Evolutionary conservation across 2,329 filamentous ascomycete species (phyloP).

Genomic region (Epichloe typhina): DNA sequence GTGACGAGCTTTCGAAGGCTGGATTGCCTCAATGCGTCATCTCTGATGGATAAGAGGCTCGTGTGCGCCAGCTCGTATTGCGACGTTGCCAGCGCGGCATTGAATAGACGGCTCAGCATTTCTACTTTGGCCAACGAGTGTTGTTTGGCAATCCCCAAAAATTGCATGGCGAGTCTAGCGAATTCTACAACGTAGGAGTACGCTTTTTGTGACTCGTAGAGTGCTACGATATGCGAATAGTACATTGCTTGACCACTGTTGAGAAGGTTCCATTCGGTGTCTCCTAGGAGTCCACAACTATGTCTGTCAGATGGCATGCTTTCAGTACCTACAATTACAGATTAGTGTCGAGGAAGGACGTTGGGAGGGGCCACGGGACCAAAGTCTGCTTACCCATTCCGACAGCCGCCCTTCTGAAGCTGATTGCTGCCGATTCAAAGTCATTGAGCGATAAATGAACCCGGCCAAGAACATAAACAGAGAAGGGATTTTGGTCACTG

Average conservation of each 20-base stretch:
- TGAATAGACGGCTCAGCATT: constrained; percentile 73
- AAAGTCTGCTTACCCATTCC: constrained; percentile 54
- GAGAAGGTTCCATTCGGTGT: constrained; percentile 56
- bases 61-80: constrained; percentile 76
- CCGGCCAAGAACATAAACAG: constrained; percentile 74
- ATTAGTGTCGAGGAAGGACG: not conserved
- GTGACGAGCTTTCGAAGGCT: constrained; percentile 58
- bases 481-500: constrained; percentile 45
- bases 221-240: constrained; percentile 69
- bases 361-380: not conserved
- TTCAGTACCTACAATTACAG: constrained; percentile 25
- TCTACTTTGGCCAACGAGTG: constrained; percentile 43
- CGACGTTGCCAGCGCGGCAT: constrained; percentile 62
- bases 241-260: constrained; percentile 70
- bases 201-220: constrained; percentile 68
- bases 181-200: constrained; percentile 79
- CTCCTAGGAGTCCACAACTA: constrained; percentile 56
- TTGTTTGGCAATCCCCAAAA: constrained; percentile 24
- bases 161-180: constrained; percentile 60
- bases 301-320: constrained; percentile 36
- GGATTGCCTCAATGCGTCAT: constrained; percentile 57
- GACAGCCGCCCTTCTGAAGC: constrained; percentile 73
- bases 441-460: constrained; percentile 63
- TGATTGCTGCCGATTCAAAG: constrained; percentile 55
- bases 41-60: constrained; percentile 59